Conservation (phyloP, 116 monocot species). For the Dioscorea cayenensis region DNA sequence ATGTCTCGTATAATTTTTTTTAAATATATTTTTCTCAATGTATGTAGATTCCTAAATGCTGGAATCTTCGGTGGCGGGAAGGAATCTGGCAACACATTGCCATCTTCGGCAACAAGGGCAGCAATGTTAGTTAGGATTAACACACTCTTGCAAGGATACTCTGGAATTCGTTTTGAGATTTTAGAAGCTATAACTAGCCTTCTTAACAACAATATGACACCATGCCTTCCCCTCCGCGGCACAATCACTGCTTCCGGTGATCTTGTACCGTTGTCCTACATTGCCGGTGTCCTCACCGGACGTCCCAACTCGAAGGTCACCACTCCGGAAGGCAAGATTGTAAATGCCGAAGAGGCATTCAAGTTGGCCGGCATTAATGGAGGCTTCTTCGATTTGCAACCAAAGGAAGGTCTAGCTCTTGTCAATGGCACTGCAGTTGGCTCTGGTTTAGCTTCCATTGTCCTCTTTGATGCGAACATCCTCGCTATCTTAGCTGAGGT, state of each 20-base stretch:
- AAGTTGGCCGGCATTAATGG: conserved; percentile 15
- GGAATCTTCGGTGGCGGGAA: conserved; percentile 15
- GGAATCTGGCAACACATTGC: conserved; percentile 1
- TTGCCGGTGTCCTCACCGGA: conserved; percentile 44
- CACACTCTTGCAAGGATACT: conserved; percentile 46
- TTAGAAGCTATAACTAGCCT: conserved; percentile 41
- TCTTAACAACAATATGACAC: conserved; percentile 33
- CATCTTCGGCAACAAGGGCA: conserved; percentile 6
- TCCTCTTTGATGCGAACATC: conserved; percentile 30
- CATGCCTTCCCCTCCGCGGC: conserved; percentile 34
- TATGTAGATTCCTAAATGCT: conserved; percentile 21
- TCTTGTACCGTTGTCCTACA: conserved; percentile 55
- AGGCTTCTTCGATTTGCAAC: conserved; percentile 20
- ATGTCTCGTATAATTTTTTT: too few relatives aligned
- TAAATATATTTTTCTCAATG: neutral
- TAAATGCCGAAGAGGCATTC: conserved; percentile 26
- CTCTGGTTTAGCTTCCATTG: conserved; percentile 29
- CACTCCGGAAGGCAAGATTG: conserved; percentile 14
- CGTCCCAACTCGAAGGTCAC: conserved; percentile 27
- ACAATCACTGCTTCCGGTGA: conserved; percentile 58
- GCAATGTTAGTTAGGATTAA: conserved; percentile 44
- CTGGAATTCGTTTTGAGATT: conserved; percentile 44
- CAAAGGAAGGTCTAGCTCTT: conserved; percentile 33
- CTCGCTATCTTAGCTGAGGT: conserved; percentile 23
- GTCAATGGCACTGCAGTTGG: conserved; percentile 44